These are phyloP conservation scores for Rheum nobile DNA, from an alignment of 148 eudicot genomes.

Conservation along the genomic window DNA sequence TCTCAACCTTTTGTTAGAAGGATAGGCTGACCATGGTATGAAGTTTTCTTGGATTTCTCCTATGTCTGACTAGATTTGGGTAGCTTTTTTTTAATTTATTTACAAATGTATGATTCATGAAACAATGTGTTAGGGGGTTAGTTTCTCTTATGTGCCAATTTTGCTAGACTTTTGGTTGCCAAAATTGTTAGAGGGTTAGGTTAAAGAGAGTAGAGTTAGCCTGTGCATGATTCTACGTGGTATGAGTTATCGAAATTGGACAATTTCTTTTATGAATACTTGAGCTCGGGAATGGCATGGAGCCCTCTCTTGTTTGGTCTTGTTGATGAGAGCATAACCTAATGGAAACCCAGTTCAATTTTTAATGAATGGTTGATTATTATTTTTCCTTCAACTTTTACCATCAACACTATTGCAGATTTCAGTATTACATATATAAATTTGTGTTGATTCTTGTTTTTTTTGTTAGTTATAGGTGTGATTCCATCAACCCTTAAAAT, in stretches of 20 bases:
- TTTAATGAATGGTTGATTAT: background rate
- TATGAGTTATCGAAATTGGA: background rate
- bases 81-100: background rate
- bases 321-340: background rate
- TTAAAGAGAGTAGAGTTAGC: background rate
- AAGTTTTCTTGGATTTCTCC: background rate
- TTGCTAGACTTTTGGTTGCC: conserved; percentile 6
- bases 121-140: conserved; percentile 7
- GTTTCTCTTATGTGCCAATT: background rate
- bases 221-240: conserved; percentile 3
- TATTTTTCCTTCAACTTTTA: no score
- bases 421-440: no score
- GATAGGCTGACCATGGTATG: conserved; percentile 22
- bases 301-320: background rate
- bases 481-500: no score
- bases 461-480: no score
- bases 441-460: no score
- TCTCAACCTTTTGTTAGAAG: conserved; percentile 38
- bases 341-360: background rate
- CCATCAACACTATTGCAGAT: no score
- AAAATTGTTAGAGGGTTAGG: conserved; percentile 7
- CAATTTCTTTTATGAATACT: conserved; percentile 1
- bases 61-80: background rate
- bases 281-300: background rate
- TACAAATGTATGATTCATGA: conserved; percentile 6